A percentile compares a stretch with the other conserved stretches of the same genome.
Evolutionary conservation across 106 monocot species (phyloP).

Genomic region (Hemerocallis citrina): DNA sequence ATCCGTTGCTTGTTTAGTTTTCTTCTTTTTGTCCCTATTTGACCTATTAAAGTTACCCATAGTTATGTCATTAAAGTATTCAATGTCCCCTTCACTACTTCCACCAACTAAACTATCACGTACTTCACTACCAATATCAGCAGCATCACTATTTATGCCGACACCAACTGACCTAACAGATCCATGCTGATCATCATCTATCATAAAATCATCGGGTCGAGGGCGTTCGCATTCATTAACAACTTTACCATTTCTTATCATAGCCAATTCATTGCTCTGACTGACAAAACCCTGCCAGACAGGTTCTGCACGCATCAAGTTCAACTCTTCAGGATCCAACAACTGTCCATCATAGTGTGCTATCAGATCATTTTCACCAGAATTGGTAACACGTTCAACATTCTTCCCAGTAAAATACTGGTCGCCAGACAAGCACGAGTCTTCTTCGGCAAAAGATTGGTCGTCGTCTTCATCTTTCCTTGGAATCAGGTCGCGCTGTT

Average conservation of each 20-base stretch:
- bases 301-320: slow-evolving; percentile 77
- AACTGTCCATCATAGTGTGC: slow-evolving; percentile 78
- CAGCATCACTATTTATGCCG: slow-evolving; percentile 86
- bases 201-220: slow-evolving; percentile 45
- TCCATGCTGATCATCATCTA: slow-evolving; percentile 80
- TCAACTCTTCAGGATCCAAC: slow-evolving; percentile 78
- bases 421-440: slow-evolving; percentile 87
- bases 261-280: slow-evolving; percentile 50
- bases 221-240: slow-evolving; percentile 28
- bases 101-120: slow-evolving; percentile 80
- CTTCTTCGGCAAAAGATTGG: slow-evolving; percentile 87
- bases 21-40: slow-evolving; percentile 38
- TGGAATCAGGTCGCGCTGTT: slow-evolving; percentile 36
- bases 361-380: slow-evolving; percentile 58
- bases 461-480: slow-evolving; percentile 82
- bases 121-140: slow-evolving; percentile 89
- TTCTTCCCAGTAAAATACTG: slow-evolving; percentile 59
- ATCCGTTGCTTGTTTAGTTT: slow-evolving; percentile 25
- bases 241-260: slow-evolving; percentile 57
- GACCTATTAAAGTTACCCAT: slow-evolving; percentile 17
- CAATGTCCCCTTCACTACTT: slow-evolving; percentile 80
- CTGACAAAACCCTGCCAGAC: slow-evolving; percentile 95
- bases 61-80: slow-evolving; percentile 41
- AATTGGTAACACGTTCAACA: slow-evolving; percentile 28
- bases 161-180: slow-evolving; percentile 97